Base-by-base conservation (phyloP, 208 protist species). In the Leishmania lainsoni region DNA sequence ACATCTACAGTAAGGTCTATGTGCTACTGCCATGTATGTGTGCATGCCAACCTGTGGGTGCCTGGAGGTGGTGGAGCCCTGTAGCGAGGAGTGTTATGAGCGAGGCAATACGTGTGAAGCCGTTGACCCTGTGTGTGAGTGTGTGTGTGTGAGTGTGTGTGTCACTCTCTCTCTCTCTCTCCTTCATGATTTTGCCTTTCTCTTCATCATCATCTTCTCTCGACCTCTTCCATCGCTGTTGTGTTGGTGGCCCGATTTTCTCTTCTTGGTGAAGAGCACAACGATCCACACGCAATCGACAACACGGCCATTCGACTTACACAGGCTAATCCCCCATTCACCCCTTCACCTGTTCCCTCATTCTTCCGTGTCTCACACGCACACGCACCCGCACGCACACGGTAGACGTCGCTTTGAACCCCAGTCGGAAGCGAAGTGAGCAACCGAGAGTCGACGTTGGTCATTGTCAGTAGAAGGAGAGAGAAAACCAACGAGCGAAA, bases 21-120 rank as follows among this genome's bases (percentile, higher is more conserved):
- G 56, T 5, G 56, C 26, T 29, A 26, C 9, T 20, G 56, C 26
- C 22, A 16, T 61, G 63, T 45, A 8, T 6, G 63, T 12, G 63
- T 45, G 63, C 51, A n/a, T 80, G 71, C 65, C 54, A 80, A 26
- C 39, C 8, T 80, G 81, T 75, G 20, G 51, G 29, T 45, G 48
- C 12, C 22, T 58, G 39, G 14, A 9, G 17, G 63, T 69, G 70
- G 20, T 58, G 6, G 17, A 16, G 52, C 52, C 52, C 52, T 22
- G 17, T 58, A 16, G 17, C 16, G 17, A 58, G 52, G 17, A 58
- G 52, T 58, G 52, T 26, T 58, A 10, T 54, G 17, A 79, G 54
- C 49, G 8, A 35, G 51, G 14, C 56, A n/a, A 16, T 26, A n/a
- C 56, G 56, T 61, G 56, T 61, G 61, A n/a, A 66, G n/a, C 61